Percentiles rank a stretch among this genome's conserved stretches.
These are phyloP conservation scores for Cryptococcus hybrid DNA, from an alignment of 1,284 basidiomycete genomes.

Conservation along the genomic window DNA sequence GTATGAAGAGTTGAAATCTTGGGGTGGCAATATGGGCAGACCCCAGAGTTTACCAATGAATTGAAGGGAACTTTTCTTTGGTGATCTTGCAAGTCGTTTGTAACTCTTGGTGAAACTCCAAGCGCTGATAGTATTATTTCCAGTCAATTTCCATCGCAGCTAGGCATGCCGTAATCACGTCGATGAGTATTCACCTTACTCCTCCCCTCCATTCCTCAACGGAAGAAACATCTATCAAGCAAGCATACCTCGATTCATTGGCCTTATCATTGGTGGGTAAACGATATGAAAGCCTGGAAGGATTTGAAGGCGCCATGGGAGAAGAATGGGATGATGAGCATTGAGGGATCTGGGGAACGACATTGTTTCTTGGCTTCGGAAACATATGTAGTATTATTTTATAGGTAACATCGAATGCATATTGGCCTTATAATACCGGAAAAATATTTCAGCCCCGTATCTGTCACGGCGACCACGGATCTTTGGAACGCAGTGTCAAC, in stretches of 20 bases:
- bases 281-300: slow-evolving; percentile 47
- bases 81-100: slow-evolving; percentile 51
- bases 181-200: slow-evolving; percentile 32
- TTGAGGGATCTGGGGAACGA: not conserved
- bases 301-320: slow-evolving; percentile 23
- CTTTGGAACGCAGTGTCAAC: slow-evolving; percentile 42
- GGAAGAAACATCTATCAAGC: slow-evolving; percentile 10
- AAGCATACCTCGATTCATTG: slow-evolving; percentile 34
- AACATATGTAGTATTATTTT: not conserved
- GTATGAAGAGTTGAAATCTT: slow-evolving; percentile 66
- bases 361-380: not conserved
- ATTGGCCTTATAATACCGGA: not conserved
- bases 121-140: not conserved
- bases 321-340: slow-evolving; percentile 15
- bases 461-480: slow-evolving; percentile 47
- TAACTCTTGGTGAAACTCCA: not conserved
- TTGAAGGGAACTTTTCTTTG: slow-evolving; percentile 35
- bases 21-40: slow-evolving; percentile 94
- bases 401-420: not conserved
- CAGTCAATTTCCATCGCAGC: slow-evolving; percentile 50
- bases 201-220: slow-evolving; percentile 5
- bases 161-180: slow-evolving; percentile 53
- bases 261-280: slow-evolving; percentile 37
- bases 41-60: slow-evolving; percentile 75
- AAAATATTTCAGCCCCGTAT: slow-evolving; percentile 49